phyloP scores from a whole-genome alignment of 371 early-diverging fungal genomes.

The Coemansia sp. region DNA sequence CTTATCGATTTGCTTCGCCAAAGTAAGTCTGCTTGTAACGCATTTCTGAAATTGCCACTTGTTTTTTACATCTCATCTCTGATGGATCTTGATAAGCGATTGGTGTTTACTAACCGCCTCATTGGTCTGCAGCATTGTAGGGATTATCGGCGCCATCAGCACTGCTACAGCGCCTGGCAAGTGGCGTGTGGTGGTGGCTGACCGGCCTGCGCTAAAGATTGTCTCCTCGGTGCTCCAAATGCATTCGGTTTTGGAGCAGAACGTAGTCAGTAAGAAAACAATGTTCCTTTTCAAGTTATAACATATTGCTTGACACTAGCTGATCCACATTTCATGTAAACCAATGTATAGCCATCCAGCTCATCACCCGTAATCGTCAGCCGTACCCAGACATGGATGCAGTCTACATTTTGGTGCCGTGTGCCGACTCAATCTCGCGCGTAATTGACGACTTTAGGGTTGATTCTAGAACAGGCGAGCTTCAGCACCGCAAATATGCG shows the following conservation, averaged over 20 bases:
- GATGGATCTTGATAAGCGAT: neutral
- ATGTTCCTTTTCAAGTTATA: neutral
- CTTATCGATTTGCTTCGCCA: conserved; percentile 41
- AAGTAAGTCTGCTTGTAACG: conserved; percentile 17
- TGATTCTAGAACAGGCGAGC: neutral
- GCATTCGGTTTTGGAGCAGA: conserved; percentile 90
- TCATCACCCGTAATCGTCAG: conserved; percentile 57
- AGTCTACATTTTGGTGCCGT: conserved; percentile 85
- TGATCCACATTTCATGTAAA: neutral
- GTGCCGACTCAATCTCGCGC: conserved; percentile 69
- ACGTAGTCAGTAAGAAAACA: conserved; percentile 73
- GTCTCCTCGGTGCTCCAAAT: conserved; percentile 85
- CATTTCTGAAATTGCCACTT: neutral
- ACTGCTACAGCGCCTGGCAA: conserved; percentile 65
- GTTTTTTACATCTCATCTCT: conserved; percentile 1
- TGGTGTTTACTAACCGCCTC: neutral
- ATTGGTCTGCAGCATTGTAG: conserved; percentile 47
- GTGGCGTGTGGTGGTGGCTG: conserved; percentile 92
- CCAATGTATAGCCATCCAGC: conserved; percentile 53
- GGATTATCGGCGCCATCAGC: conserved; percentile 68
- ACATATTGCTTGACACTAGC: neutral
- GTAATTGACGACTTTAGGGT: conserved; percentile 77
- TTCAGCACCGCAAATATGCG: conserved; percentile 57
- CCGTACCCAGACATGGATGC: conserved; percentile 74
- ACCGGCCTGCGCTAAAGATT: conserved; percentile 78